phyloP scores from a whole-genome alignment of 148 eudicot species.

The Drosera capensis region DNA sequence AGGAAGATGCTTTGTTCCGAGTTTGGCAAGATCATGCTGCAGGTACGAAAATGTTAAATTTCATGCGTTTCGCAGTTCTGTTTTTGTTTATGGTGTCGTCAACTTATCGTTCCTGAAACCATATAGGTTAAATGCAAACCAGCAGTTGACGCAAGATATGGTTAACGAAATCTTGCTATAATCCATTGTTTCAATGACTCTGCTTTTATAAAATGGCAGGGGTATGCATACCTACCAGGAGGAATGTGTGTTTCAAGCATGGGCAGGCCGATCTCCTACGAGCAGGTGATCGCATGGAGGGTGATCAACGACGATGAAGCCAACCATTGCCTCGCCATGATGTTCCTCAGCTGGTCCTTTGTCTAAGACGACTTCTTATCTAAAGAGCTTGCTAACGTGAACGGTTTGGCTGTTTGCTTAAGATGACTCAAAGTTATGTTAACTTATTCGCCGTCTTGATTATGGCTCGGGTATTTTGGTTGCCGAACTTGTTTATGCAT shows the following conservation, averaged over 20 bases:
- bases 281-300: conserved; percentile 47
- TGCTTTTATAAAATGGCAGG: conserved; percentile 13
- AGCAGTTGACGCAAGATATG: background rate
- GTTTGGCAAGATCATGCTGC: conserved; percentile 45
- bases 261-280: conserved; percentile 44
- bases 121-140: background rate
- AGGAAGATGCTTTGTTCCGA: conserved; percentile 32
- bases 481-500: too few relatives aligned
- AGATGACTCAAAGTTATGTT: too few relatives aligned
- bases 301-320: conserved; percentile 34
- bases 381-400: too few relatives aligned
- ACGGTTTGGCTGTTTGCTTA: too few relatives aligned
- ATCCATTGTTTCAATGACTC: background rate
- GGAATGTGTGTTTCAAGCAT: conserved; percentile 46
- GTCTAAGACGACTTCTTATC: conserved; percentile 10
- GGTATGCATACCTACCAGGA: conserved; percentile 35
- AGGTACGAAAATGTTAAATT: conserved; percentile 12
- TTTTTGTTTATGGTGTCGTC: background rate
- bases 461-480: too few relatives aligned
- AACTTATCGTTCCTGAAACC: background rate
- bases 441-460: too few relatives aligned
- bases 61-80: background rate
- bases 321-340: conserved; percentile 43
- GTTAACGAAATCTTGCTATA: background rate
- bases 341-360: conserved; percentile 56